phyloP scores from a whole-genome alignment of 2,329 filamentous ascomycete genomes.

The Sporothrix schenckii region DNA sequence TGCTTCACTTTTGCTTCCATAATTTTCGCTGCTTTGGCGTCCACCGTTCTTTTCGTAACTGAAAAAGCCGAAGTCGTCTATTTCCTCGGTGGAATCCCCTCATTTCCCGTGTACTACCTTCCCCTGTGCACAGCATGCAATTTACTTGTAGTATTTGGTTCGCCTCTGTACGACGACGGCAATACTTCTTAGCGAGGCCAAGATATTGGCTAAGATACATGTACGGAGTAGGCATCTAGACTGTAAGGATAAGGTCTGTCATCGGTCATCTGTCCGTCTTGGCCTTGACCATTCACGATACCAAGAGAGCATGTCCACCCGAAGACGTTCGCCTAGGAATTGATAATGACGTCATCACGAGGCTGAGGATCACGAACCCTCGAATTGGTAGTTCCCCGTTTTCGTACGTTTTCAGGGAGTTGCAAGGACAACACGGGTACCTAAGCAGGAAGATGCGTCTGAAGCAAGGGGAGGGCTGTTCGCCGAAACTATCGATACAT shows the following conservation, averaged over 20 bases:
- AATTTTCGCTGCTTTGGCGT: not conserved
- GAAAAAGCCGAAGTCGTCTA: too few species aligned
- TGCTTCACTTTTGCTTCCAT: not conserved
- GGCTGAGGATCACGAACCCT: conserved; percentile 1
- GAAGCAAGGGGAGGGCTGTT: too few species aligned
- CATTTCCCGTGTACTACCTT: not conserved
- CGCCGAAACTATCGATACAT: not conserved
- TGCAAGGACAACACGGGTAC: too few species aligned
- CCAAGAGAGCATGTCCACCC: not conserved
- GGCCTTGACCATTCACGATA: not conserved
- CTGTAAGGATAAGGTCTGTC: not conserved
- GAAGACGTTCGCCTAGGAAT: not conserved
- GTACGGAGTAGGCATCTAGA: too few species aligned
- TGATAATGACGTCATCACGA: conserved; percentile 28
- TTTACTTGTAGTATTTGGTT: not conserved
- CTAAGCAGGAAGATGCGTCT: too few species aligned
- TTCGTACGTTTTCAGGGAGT: too few species aligned
- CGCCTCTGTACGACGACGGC: not conserved
- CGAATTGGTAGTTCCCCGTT: too few species aligned
- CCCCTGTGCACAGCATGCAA: not conserved
- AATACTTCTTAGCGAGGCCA: not conserved
- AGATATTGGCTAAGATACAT: not conserved
- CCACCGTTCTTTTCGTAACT: too few species aligned
- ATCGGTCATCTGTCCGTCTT: not conserved
- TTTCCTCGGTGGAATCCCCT: not conserved